Percentiles rank a stretch among this genome's conserved stretches.
Conservation (phyloP, 1,139 yeast genomes). For the Nadsonia starkeyi-henricii region DNA sequence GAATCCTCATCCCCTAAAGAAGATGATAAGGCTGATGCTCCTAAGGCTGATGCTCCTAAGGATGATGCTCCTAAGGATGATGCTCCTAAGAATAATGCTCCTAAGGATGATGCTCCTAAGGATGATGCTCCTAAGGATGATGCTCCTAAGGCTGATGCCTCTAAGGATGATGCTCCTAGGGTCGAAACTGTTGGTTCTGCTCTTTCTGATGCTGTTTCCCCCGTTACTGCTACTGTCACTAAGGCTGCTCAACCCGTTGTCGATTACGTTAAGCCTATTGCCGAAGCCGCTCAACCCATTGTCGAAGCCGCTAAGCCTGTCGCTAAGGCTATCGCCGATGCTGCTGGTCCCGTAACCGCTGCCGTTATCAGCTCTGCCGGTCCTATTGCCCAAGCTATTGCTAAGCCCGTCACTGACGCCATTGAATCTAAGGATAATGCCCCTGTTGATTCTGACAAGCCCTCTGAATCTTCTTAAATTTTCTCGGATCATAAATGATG, state of each 20-base stretch:
- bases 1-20: slow-evolving; percentile 5
- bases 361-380: slow-evolving; percentile 12
- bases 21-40: slow-evolving; percentile 10
- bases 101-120: slow-evolving; percentile 3
- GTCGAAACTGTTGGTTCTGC: slow-evolving; percentile 10
- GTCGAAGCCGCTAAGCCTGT: slow-evolving; percentile 8
- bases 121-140: slow-evolving; percentile 2
- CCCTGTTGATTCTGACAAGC: neutral
- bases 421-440: neutral
- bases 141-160: slow-evolving; percentile 4
- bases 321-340: slow-evolving; percentile 9
- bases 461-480: neutral
- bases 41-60: slow-evolving; percentile 8
- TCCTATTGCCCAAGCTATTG: slow-evolving; percentile 8
- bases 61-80: slow-evolving; percentile 6
- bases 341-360: slow-evolving; percentile 11
- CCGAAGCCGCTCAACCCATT: slow-evolving; percentile 6
- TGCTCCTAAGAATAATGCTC: neutral
- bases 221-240: slow-evolving; percentile 1
- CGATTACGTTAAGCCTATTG: slow-evolving; percentile 1
- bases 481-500: no score
- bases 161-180: slow-evolving; percentile 6
- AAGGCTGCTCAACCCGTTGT: slow-evolving; percentile 4
- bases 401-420: slow-evolving; percentile 3
- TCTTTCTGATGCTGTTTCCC: slow-evolving; percentile 8